Evolutionary conservation across 179 eudicot genomes (phyloP).

Genomic region (Silene coronaria): DNA sequence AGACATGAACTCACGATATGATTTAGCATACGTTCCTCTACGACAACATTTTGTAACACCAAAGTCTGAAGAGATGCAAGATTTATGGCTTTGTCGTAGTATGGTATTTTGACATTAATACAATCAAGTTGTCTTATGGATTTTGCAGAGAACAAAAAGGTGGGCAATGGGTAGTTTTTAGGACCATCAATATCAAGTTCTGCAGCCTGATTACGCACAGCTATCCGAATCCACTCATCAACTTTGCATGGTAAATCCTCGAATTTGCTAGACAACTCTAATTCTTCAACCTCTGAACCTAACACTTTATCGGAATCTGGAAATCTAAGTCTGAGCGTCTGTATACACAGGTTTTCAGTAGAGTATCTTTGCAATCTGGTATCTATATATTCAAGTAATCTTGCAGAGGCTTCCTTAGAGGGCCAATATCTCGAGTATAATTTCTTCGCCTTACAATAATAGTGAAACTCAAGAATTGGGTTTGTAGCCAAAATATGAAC

Average conservation of each 20-base stretch:
- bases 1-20: background rate
- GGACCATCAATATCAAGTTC: background rate
- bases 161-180: background rate
- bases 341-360: background rate
- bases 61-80: background rate
- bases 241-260: background rate
- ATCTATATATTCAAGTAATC: no score
- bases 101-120: background rate
- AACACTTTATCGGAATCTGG: background rate
- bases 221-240: slow-evolving; percentile 3
- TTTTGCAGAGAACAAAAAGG: background rate
- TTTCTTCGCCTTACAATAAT: no score
- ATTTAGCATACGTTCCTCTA: slow-evolving; percentile 1
- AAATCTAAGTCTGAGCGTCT: background rate
- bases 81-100: background rate
- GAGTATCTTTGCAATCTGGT: no score
- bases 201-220: background rate
- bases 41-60: background rate
- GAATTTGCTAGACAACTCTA: background rate
- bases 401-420: no score
- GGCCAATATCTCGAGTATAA: no score
- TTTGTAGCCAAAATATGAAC: background rate
- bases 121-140: background rate
- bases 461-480: background rate
- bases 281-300: background rate